Percentiles rank a stretch among this genome's conserved stretches.
Evolutionary conservation across 108 stramenopile species (phyloP).

Genomic region (Fistulifera pelliculosa): DNA sequence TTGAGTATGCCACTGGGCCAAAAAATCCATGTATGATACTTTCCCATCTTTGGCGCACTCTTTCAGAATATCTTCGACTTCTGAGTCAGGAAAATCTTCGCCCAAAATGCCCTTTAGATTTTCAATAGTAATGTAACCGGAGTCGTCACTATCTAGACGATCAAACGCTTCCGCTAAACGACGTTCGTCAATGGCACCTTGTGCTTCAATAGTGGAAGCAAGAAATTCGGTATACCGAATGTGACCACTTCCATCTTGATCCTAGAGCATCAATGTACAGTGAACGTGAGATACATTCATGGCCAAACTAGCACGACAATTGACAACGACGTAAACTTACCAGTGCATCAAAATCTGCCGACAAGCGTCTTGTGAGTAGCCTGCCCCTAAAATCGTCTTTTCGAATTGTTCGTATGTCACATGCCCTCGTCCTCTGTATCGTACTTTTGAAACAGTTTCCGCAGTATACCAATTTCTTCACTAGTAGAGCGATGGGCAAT

Average conservation of each 20-base stretch:
- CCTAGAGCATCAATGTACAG: slow-evolving; percentile 36
- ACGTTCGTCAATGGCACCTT: slow-evolving; percentile 43
- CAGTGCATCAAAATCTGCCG: slow-evolving; percentile 44
- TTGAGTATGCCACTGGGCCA: slow-evolving; percentile 19
- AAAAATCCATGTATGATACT: slow-evolving; percentile 53
- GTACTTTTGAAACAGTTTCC: slow-evolving; percentile 46
- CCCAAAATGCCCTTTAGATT: slow-evolving; percentile 43
- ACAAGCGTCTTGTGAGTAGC: slow-evolving; percentile 61
- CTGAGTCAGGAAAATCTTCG: slow-evolving; percentile 21
- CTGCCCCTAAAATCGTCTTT: slow-evolving; percentile 38
- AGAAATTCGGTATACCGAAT: slow-evolving; percentile 67
- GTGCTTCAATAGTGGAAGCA: slow-evolving; percentile 76
- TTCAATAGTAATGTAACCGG: slow-evolving; percentile 52
- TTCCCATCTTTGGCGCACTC: slow-evolving; percentile 82
- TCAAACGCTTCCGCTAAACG: slow-evolving; percentile 72
- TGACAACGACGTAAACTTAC: slow-evolving; percentile 7
- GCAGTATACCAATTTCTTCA: slow-evolving; percentile 47
- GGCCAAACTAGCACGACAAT: not conserved
- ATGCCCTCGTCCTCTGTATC: slow-evolving; percentile 35
- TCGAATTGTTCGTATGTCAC: slow-evolving; percentile 64
- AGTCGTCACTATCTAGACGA: slow-evolving; percentile 69
- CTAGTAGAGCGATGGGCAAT: slow-evolving; percentile 55
- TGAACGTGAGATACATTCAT: slow-evolving; percentile 13
- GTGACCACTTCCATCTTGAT: slow-evolving; percentile 62
- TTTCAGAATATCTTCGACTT: slow-evolving; percentile 79